Conservation (phyloP, 2,329 filamentous ascomycete genomes). For the Ceratocystis lukuohia region DNA sequence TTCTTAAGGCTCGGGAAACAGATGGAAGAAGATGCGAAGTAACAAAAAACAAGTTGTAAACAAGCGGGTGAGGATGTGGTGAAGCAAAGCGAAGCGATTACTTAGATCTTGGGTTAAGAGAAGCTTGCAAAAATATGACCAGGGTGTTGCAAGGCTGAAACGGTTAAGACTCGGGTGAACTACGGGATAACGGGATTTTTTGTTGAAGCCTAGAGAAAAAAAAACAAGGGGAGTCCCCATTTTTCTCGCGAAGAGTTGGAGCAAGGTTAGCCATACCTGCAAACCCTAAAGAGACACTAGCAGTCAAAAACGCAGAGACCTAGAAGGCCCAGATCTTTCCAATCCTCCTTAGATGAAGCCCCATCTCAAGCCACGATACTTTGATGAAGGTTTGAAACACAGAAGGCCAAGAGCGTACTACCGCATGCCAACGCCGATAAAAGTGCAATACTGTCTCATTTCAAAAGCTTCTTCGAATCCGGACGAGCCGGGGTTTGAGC, state of each 20-base stretch:
- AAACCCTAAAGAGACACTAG: background rate
- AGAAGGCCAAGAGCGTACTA: background rate
- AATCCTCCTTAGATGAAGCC: background rate
- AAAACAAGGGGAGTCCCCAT: background rate
- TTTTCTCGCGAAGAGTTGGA: background rate
- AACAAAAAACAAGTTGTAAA: conserved; percentile 12
- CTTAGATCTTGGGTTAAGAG: conserved; percentile 7
- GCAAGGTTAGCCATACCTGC: background rate
- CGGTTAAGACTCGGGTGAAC: conserved; percentile 2
- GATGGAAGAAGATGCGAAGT: conserved; percentile 9
- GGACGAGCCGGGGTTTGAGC: background rate
- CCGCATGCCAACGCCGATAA: background rate
- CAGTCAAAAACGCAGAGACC: background rate
- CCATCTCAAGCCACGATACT: background rate
- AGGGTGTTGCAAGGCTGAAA: conserved; percentile 14
- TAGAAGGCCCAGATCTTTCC: background rate
- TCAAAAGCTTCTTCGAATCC: background rate
- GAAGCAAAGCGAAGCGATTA: conserved; percentile 7
- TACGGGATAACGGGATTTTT: background rate
- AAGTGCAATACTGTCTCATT: background rate
- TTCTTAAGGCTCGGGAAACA: background rate
- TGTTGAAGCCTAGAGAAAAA: background rate
- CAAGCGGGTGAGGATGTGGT: conserved; percentile 11
- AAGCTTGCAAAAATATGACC: conserved; percentile 6
- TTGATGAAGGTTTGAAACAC: background rate